Conservation (phyloP, 2,329 filamentous ascomycete genomes). For the Monosporascus sp. region DNA sequence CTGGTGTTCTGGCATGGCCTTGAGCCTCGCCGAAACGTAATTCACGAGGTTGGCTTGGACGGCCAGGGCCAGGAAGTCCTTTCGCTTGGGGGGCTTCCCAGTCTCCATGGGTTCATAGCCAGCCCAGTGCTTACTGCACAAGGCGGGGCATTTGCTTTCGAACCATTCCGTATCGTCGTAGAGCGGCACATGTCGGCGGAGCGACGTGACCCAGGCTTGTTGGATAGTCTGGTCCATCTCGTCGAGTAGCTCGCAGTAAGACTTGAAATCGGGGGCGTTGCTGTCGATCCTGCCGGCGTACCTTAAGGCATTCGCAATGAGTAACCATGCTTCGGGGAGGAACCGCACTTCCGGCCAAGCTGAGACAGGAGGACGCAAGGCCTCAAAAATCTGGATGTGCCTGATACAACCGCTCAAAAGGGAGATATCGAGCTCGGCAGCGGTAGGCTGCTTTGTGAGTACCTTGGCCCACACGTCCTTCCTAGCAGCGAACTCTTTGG, state of each 20-base stretch:
- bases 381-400: constrained; percentile 23
- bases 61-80: constrained; percentile 23
- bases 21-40: constrained; percentile 20
- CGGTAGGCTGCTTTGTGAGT: constrained; percentile 12
- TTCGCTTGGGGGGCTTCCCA: constrained; percentile 27
- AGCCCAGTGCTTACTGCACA: constrained; percentile 25
- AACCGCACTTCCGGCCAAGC: constrained; percentile 26
- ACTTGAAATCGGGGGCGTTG: constrained; percentile 13
- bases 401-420: constrained; percentile 25
- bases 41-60: constrained; percentile 25
- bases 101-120: constrained; percentile 28
- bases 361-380: constrained; percentile 20
- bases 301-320: constrained; percentile 25
- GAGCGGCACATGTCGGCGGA: constrained; percentile 23
- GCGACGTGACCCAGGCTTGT: constrained; percentile 20
- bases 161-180: constrained; percentile 29
- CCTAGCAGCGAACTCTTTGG: constrained; percentile 27
- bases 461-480: constrained; percentile 25
- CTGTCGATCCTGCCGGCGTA: constrained; percentile 24
- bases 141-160: constrained; percentile 20
- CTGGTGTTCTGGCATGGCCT: constrained; percentile 9
- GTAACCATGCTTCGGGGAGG: constrained; percentile 26
- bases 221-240: constrained; percentile 25
- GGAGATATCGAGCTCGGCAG: constrained; percentile 21
- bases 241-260: constrained; percentile 23